These are phyloP conservation scores for Myriosclerotinia scirpicola DNA, from an alignment of 2,329 filamentous ascomycete genomes.

Conservation along the genomic window DNA sequence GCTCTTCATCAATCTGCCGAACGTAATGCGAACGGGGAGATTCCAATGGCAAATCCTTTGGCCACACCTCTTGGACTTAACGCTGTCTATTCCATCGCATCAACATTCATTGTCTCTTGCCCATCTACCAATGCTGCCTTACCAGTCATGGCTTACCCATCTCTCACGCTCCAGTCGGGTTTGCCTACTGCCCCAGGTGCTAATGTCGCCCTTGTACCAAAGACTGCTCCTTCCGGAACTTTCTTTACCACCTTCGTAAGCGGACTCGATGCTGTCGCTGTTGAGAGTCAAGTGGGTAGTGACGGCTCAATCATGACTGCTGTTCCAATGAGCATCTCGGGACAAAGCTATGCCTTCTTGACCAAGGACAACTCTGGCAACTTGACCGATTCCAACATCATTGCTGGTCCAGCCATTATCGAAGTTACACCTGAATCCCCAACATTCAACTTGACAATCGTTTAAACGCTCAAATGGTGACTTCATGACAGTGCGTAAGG, in stretches of 20 bases:
- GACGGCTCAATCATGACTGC: constrained; percentile 35
- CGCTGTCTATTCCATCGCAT: constrained; percentile 63
- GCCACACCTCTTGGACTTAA: constrained; percentile 59
- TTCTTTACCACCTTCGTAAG: constrained; percentile 43
- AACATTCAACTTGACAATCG: constrained; percentile 33
- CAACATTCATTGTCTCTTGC: constrained; percentile 59
- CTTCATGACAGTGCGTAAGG: too few relatives aligned
- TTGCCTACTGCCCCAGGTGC: constrained; percentile 31
- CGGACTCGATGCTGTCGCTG: constrained; percentile 39
- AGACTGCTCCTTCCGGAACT: constrained; percentile 31
- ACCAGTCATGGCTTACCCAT: constrained; percentile 61
- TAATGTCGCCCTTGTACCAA: constrained; percentile 36
- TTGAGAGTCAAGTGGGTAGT: constrained; percentile 38
- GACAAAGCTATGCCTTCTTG: constrained; percentile 46
- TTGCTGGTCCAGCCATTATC: constrained; percentile 43
- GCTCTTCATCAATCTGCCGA: constrained; percentile 65
- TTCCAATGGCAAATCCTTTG: constrained; percentile 59
- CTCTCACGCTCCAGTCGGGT: constrained; percentile 42
- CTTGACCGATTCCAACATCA: constrained; percentile 43
- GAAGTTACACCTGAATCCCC: constrained; percentile 39
- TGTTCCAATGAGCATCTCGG: constrained; percentile 41
- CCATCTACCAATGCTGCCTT: constrained; percentile 54
- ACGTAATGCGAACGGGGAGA: constrained; percentile 50
- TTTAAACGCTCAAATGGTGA: constrained; percentile 9
- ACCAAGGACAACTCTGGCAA: constrained; percentile 42